These are phyloP conservation scores for Fraxinus cuspidata DNA, from an alignment of 257 asterid species.

Conservation along the genomic window DNA sequence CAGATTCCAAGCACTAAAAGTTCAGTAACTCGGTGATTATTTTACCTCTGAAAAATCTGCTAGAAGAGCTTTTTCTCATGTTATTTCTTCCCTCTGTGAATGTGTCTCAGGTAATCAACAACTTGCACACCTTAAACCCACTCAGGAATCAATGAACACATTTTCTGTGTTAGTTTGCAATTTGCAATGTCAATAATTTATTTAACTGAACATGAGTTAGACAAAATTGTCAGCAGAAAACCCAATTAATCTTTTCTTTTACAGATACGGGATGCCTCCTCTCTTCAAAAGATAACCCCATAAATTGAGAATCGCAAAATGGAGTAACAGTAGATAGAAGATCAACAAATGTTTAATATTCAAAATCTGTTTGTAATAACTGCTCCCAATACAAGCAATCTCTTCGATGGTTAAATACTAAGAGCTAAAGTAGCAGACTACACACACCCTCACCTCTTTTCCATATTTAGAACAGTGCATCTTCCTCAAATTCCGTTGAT, in stretches of 20 bases:
- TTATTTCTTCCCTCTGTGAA: background rate
- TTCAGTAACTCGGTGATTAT: too few relatives aligned
- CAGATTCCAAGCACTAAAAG: background rate
- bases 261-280: background rate
- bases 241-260: background rate
- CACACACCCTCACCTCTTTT: background rate
- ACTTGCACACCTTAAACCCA: background rate
- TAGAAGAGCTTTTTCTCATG: too few relatives aligned
- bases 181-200: background rate
- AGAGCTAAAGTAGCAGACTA: background rate
- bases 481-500: background rate
- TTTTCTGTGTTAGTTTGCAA: background rate
- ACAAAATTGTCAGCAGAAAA: background rate
- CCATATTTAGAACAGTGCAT: background rate
- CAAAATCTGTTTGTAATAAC: background rate
- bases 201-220: background rate
- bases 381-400: background rate
- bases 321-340: too few relatives aligned
- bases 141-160: background rate
- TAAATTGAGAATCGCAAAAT: background rate
- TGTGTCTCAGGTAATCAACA: too few relatives aligned
- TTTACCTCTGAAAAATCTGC: background rate
- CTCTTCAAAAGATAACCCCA: too few relatives aligned
- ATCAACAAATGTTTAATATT: background rate
- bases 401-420: background rate